phyloP scores from a whole-genome alignment of 225 moss, liverwort and hornwort species.

The Sphagnum tenellum region DNA sequence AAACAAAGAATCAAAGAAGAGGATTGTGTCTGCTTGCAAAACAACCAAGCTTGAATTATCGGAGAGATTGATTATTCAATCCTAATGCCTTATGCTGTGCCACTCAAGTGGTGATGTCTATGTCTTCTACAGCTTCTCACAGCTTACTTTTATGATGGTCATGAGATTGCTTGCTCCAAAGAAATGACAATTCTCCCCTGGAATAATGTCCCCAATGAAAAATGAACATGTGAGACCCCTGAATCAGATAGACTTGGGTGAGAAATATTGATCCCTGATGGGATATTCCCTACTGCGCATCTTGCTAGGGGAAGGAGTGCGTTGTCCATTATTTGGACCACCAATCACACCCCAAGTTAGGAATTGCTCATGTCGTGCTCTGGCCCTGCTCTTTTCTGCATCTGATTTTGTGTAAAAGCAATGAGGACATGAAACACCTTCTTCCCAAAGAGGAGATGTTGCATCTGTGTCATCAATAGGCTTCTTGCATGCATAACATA shows the following conservation, averaged over 20 bases:
- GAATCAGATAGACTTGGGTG: conserved; percentile 14
- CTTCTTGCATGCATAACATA: conserved; percentile 97
- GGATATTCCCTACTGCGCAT: conserved; percentile 21
- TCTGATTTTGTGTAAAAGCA: conserved; percentile 62
- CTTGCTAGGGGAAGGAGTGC: conserved; percentile 13
- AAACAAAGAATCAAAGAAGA: too few species aligned
- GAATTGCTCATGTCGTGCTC: conserved; percentile 79
- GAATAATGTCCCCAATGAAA: too few species aligned
- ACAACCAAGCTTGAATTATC: too few species aligned
- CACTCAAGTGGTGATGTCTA: too few species aligned
- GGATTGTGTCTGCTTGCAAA: too few species aligned
- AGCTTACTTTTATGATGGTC: too few species aligned
- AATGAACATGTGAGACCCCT: too few species aligned
- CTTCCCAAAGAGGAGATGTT: conserved; percentile 65
- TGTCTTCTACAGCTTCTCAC: too few species aligned
- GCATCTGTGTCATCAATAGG: conserved; percentile 65
- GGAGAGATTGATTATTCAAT: too few species aligned
- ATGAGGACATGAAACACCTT: conserved; percentile 79
- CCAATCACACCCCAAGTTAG: conserved; percentile 65
- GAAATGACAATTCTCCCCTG: too few species aligned
- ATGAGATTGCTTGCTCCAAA: too few species aligned
- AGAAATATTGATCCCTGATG: conserved; percentile 35
- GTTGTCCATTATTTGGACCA: conserved; percentile 63
- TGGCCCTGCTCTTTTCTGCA: conserved; percentile 66
- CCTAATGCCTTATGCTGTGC: too few species aligned